These are phyloP conservation scores for Cladorrhinum sp. DNA, from an alignment of 2,329 filamentous ascomycete genomes.

Conservation along the genomic window DNA sequence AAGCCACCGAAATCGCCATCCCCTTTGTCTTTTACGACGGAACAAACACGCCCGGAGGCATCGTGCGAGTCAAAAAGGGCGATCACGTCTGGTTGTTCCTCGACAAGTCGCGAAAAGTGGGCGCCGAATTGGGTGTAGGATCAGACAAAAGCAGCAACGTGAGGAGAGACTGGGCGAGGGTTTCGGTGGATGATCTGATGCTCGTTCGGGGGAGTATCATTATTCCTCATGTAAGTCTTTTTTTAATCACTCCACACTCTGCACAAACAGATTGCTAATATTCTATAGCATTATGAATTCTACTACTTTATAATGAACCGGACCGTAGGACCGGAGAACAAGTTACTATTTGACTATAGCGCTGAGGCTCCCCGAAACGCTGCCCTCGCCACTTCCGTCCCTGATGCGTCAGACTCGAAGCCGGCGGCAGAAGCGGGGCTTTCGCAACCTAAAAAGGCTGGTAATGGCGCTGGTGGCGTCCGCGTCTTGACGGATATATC, in stretches of 20 bases:
- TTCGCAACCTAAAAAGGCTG: slow-evolving; percentile 29
- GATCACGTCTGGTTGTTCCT: slow-evolving; percentile 91
- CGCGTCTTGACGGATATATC: slow-evolving; percentile 46
- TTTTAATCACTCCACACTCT: slow-evolving; percentile 9
- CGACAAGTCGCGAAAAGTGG: slow-evolving; percentile 86
- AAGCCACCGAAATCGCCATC: slow-evolving; percentile 82
- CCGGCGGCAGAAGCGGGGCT: neutral
- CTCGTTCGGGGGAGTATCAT: slow-evolving; percentile 87
- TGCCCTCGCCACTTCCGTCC: slow-evolving; percentile 10
- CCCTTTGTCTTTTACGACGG: slow-evolving; percentile 98
- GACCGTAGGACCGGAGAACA: slow-evolving; percentile 68
- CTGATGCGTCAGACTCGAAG: slow-evolving; percentile 1
- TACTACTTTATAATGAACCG: slow-evolving; percentile 96
- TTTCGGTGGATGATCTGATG: slow-evolving; percentile 94
- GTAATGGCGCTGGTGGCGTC: slow-evolving; percentile 39
- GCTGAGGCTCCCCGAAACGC: slow-evolving; percentile 38
- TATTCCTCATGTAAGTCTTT: slow-evolving; percentile 77
- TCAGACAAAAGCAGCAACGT: slow-evolving; percentile 62
- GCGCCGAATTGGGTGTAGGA: slow-evolving; percentile 75
- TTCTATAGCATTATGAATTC: slow-evolving; percentile 91
- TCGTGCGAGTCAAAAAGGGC: slow-evolving; percentile 85
- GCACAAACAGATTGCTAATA: too few relatives aligned
- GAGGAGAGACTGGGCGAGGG: slow-evolving; percentile 81
- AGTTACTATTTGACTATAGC: slow-evolving; percentile 73
- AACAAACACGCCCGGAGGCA: slow-evolving; percentile 80